These are phyloP conservation scores for Kodamaea fungicola DNA, from an alignment of 1,139 yeast genomes.

Conservation along the genomic window DNA sequence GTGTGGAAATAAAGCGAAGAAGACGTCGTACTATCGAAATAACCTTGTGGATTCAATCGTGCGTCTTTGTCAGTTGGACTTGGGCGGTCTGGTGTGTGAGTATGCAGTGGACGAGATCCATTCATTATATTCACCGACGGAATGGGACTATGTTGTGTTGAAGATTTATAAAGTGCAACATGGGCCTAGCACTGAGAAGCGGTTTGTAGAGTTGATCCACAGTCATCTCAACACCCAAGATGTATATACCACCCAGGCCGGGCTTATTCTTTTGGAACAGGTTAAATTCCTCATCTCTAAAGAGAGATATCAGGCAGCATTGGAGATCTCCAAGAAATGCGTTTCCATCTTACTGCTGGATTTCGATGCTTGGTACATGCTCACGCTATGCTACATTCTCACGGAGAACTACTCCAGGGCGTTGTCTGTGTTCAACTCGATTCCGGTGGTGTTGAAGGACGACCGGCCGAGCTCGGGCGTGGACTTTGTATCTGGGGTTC, in stretches of 20 bases:
- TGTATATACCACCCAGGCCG: conserved; percentile 30
- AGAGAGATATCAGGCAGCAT: conserved; percentile 24
- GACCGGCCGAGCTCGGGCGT: conserved; percentile 13
- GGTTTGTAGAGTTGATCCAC: conserved; percentile 27
- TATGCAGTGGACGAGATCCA: conserved; percentile 22
- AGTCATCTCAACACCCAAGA: conserved; percentile 16
- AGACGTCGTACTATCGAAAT: conserved; percentile 34
- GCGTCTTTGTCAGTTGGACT: conserved; percentile 18
- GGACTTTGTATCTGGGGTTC: conserved; percentile 26
- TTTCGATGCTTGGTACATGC: conserved; percentile 39
- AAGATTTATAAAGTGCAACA: conserved; percentile 27
- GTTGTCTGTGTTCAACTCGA: conserved; percentile 30
- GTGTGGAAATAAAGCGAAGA: conserved; percentile 24
- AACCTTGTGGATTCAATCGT: conserved; percentile 30
- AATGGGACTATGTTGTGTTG: conserved; percentile 30
- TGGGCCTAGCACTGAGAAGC: conserved; percentile 23
- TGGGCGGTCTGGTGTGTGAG: conserved; percentile 15
- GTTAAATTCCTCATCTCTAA: conserved; percentile 35
- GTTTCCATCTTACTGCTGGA: conserved; percentile 38
- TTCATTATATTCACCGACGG: conserved; percentile 14
- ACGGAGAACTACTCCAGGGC: conserved; percentile 29
- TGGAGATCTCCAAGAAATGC: conserved; percentile 28
- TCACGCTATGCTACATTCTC: conserved; percentile 34
- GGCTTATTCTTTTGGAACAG: conserved; percentile 37
- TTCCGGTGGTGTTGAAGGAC: conserved; percentile 26